Base-by-base conservation (phyloP, 441 rosid species). In the Syzygium malaccense region DNA sequence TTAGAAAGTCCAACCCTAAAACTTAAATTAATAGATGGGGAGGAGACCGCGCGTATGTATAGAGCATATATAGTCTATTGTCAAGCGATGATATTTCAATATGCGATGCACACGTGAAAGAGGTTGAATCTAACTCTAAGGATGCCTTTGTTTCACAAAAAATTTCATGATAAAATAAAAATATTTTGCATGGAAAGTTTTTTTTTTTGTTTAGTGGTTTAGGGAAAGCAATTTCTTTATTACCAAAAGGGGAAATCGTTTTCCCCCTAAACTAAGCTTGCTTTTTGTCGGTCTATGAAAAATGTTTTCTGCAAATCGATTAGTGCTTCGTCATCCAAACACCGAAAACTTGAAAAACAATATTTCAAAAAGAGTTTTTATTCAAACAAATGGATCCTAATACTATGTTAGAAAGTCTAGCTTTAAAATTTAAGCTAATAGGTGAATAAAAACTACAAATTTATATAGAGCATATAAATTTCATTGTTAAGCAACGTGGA, bases 41-140 rank as follows among this genome's bases (percentile, higher is more conserved):
- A 66, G 19, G 75, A 66, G 23, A 17, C 41, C 20, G 0, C 41
- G 17, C 23, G 1, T 30, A 30, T 2, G 32, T 19, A 0, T 66
- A 66, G 13, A 30, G 0, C 41, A 30, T 66, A 32, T 32, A 66
- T 17, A 32, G 0, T 66, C 75, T 11, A 32, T 66, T 8, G 41
- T 64, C 4, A 62, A 62, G 68, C 8, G 8, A 32, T 32, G 41
- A 66, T 32, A 30, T 66, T 66, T 66, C 23, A 66, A 30, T 23
- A 32, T 12, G 1, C 1, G 3, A 64, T 23, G 0, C 2, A 30
- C 20, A 64, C 3, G 0, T 3, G 23, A 30, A 64, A 64, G 23
- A 30, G 41, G 75, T 17, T 32, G 41, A 66, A 66, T 66, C 18
- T 4, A 13, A 66, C 75, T 66, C 7, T 8, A 17, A 30, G 30